Conservation (phyloP, 768 basidiomycete species). For the Lactifluus rugatus region DNA sequence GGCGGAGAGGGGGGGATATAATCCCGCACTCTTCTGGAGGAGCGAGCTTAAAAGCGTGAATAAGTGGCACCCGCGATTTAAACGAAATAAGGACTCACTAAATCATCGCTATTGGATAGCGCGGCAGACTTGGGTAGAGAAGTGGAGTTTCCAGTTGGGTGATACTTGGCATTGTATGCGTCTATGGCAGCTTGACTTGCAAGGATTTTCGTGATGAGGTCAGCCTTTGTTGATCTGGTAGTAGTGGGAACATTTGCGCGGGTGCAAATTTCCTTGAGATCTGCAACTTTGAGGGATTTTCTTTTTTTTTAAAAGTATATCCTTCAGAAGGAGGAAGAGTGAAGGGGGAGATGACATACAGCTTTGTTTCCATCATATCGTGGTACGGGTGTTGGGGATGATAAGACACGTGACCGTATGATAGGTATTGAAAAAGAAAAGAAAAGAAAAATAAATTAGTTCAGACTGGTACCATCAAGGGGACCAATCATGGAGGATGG, state of each 20-base stretch:
- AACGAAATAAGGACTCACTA: constrained; percentile 21
- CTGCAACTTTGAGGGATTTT: constrained; percentile 61
- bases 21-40: constrained; percentile 27
- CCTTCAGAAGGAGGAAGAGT: background rate
- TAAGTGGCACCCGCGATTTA: constrained; percentile 1
- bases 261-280: constrained; percentile 53
- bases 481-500: constrained; percentile 30
- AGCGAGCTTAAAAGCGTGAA: constrained; percentile 22
- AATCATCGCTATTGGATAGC: constrained; percentile 21
- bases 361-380: constrained; percentile 31
- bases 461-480: too few species aligned
- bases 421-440: background rate
- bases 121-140: constrained; percentile 8
- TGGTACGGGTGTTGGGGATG: background rate
- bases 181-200: constrained; percentile 42
- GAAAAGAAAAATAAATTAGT: too few species aligned
- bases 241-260: constrained; percentile 40
- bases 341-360: constrained; percentile 24
- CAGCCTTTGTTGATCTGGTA: constrained; percentile 53
- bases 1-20: background rate
- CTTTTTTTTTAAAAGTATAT: constrained; percentile 25
- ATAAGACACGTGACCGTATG: background rate
- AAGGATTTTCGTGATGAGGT: constrained; percentile 55
- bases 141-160: constrained; percentile 7
- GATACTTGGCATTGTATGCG: constrained; percentile 33